Percentiles rank a stretch among this genome's conserved stretches.
Conservation (phyloP, 495 filamentous ascomycete species). For the Podospora pseudopauciseta region DNA sequence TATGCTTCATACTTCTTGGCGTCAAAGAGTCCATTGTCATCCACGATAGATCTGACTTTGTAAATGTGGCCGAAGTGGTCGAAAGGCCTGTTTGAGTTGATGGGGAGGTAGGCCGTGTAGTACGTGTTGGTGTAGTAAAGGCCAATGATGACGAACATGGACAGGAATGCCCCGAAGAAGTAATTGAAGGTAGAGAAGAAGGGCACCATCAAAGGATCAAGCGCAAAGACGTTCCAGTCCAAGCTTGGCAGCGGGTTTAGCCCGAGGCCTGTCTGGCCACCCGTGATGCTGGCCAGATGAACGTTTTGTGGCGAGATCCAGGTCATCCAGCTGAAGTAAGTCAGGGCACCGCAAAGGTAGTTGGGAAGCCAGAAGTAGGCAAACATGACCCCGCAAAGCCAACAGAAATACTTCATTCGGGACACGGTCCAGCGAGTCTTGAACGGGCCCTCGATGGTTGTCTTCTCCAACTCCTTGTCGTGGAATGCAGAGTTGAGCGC, state of each 20-base stretch:
- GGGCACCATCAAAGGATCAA: conserved; percentile 43
- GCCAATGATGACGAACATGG: conserved; percentile 31
- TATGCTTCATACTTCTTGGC: conserved; percentile 35
- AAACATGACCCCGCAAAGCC: conserved; percentile 38
- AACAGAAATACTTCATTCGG: conserved; percentile 36
- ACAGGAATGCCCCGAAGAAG: conserved; percentile 32
- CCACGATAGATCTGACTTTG: conserved; percentile 36
- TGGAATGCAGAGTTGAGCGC: conserved; percentile 46
- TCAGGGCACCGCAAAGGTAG: conserved; percentile 36
- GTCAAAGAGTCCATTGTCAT: conserved; percentile 38
- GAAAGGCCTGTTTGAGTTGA: conserved; percentile 39
- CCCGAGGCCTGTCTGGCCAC: conserved; percentile 34
- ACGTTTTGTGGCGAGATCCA: conserved; percentile 42
- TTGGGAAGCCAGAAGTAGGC: conserved; percentile 47
- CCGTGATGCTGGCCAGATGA: conserved; percentile 31
- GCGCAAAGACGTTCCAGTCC: conserved; percentile 41
- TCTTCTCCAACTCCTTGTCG: conserved; percentile 28
- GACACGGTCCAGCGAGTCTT: conserved; percentile 32
- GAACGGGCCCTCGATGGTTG: conserved; percentile 32
- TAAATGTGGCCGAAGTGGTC: conserved; percentile 39
- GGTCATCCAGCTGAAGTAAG: conserved; percentile 41
- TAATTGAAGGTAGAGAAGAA: conserved; percentile 45
- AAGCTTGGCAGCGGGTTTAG: conserved; percentile 41
- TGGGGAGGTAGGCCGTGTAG: conserved; percentile 38
- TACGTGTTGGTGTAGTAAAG: conserved; percentile 41